These are phyloP conservation scores for Pinus tabuliformis DNA, from an alignment of 75 land plant species.

Conservation along the genomic window DNA sequence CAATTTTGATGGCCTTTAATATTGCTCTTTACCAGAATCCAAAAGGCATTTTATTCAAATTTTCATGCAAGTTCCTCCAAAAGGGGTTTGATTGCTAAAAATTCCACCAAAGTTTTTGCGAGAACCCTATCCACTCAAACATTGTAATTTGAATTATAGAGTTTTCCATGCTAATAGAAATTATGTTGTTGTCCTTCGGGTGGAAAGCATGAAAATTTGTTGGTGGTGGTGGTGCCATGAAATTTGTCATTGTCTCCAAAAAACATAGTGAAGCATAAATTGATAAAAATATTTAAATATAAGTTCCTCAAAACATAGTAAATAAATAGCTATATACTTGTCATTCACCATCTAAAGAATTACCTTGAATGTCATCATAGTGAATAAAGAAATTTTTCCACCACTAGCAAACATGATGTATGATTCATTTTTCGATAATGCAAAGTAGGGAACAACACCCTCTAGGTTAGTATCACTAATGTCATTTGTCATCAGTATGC, in stretches of 20 bases:
- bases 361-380: constrained; percentile 71
- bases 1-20: constrained; percentile 52
- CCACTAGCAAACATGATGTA: constrained; percentile 64
- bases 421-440: constrained; percentile 59
- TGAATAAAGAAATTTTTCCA: constrained; percentile 47
- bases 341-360: not conserved
- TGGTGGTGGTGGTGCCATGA: constrained; percentile 61
- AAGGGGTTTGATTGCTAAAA: not conserved
- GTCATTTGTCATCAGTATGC: constrained; percentile 51
- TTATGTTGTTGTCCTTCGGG: constrained; percentile 61
- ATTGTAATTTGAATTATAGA: constrained; percentile 57
- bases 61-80: not conserved
- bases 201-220: constrained; percentile 63
- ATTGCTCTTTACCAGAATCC: constrained; percentile 42
- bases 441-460: constrained; percentile 44
- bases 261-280: constrained; percentile 7
- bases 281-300: constrained; percentile 2
- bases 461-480: constrained; percentile 29
- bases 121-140: constrained; percentile 51
- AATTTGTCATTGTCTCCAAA: constrained; percentile 51
- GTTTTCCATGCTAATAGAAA: constrained; percentile 64
- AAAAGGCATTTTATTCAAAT: not conserved
- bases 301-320: constrained; percentile 9
- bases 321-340: constrained; percentile 5
- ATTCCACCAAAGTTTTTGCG: not conserved